Evolutionary conservation across 805 yeast genomes (phyloP), one percentile per base, ranked within the genome.

Genomic region (Cyberlindnera lachancei): DNA sequence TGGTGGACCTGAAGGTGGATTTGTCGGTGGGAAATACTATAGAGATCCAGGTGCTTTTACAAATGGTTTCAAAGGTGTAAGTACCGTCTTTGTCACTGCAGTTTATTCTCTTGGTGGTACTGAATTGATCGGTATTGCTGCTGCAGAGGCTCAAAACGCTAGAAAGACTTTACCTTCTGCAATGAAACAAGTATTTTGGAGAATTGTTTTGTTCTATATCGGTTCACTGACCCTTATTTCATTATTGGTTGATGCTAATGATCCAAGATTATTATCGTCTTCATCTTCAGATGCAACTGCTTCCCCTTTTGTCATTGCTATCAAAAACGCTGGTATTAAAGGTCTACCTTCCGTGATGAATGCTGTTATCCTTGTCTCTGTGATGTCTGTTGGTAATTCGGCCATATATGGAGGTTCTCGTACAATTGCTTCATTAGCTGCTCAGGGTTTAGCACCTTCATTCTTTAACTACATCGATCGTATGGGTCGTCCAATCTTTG

Each of bases 21-120:
- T 63, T 36, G 51, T 68, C 22, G 66, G 72, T 32, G 69, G 65
- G 23, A 51, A 52, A 31, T 62, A 68, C 46, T 70, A 73, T 67
- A 53, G 56, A 38, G 38, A 61, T 30, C 76, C 76, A 12, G 90
- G 90, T 31, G 75, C 87, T 1, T 78, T 82, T 48, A 70, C 74
- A 9, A 55, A 71, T 29, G 68, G 73, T 7, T 71, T 71, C 48
- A 70, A 71, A 42, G 76, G 75, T 42, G 59, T 70, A 18, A 64
- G 71, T 36, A 54, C 73, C 1, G 75, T 70, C 15, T 70, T 72
- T 46, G 74, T 69, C 21, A 69, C 73, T 20, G 73, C 77, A 12
- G 68, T 71, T 2, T 70, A 70, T 50, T 68, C 75, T 8, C 73
- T 72, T 45, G 58, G 70, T 37, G 76, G 76, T 30, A 58, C 73